Conservation (phyloP, 495 filamentous ascomycete species). For the Lasiosphaeriaceae sp. region DNA sequence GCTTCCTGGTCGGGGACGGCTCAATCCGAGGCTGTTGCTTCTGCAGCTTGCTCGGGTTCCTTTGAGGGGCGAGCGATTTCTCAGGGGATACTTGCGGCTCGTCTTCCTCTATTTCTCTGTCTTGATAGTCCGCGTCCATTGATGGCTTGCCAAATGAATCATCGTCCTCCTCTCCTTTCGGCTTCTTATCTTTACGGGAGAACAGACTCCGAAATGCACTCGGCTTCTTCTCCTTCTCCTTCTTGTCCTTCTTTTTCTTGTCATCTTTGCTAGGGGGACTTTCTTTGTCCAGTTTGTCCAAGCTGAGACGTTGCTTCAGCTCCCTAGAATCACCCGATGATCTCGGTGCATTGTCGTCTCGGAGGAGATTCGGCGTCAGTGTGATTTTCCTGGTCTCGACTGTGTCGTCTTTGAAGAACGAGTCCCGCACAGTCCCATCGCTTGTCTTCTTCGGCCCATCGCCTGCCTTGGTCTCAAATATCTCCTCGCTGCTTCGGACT, state of each 20-base stretch:
- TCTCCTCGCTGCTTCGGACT: conserved; percentile 58
- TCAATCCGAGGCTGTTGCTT: conserved; percentile 58
- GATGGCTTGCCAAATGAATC: conserved; percentile 64
- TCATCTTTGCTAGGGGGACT: conserved; percentile 42
- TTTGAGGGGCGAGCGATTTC: conserved; percentile 39
- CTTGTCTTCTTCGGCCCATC: conserved; percentile 61
- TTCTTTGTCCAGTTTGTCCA: conserved; percentile 56
- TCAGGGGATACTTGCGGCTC: conserved; percentile 36
- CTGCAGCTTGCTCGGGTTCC: conserved; percentile 69
- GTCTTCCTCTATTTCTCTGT: conserved; percentile 43
- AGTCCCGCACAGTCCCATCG: conserved; percentile 83
- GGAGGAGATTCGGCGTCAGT: conserved; percentile 87
- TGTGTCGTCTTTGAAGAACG: conserved; percentile 94
- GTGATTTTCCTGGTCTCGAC: conserved; percentile 97
- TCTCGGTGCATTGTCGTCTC: conserved; percentile 68
- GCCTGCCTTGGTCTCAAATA: conserved; percentile 53
- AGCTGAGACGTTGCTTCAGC: conserved; percentile 43
- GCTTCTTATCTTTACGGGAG: conserved; percentile 90
- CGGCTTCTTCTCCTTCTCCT: conserved; percentile 85
- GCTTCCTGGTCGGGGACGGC: conserved; percentile 48
- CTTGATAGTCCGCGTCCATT: conserved; percentile 38
- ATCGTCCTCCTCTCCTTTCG: conserved; percentile 63
- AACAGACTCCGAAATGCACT: conserved; percentile 93
- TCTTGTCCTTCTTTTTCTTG: conserved; percentile 67
- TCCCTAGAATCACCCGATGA: conserved; percentile 64